Base-by-base conservation (phyloP, 164 flowering plant species). In the Brasenia schreberi region DNA sequence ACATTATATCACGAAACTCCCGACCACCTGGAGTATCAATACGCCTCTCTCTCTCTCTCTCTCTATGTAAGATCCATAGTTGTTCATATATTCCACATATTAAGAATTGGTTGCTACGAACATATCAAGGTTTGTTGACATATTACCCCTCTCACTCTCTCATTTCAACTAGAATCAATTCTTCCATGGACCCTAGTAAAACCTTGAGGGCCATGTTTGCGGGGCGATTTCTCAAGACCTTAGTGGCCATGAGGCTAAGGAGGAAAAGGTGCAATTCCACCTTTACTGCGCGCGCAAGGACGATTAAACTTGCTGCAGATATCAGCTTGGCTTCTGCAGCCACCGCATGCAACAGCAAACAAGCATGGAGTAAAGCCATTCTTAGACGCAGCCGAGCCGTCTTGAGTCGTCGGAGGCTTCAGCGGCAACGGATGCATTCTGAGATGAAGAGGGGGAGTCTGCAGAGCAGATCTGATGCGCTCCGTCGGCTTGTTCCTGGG, bases 281-380 rank as follows among this genome's bases (percentile, higher is more conserved):
- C 56, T 49, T 49, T 0, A 9, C 56, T 49, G 56, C 56, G 45
- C 66, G 80, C 64, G 66, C 70, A 64, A 68, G 67, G 4, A 71
- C 62, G 62, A 75, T 83, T 23, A 83, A 78, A 81, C n/a, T 65
- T 14, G 85, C 83, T 1, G 79, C 89, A 0, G 72, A 81, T 66
- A 72, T 71, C 9, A 80, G 83, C 64, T 76, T 85, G 85, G 89
- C 89, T 9, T 66, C 70, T 1, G 63, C 63, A 61, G 63, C 33
- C 33, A 61, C 18, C 10, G 76, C 83, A 0, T 77, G 79, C 7
- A 84, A 86, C 42, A 18, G 76, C 5, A 75, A 66, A 39, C 73
- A 82, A 66, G 75, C 77, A 1, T 83, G 89, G 89, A 79, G 84
- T 65, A 79, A 84, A 27, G 81, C 80, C 18, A n/a, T 80, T 39